Evolutionary conservation across 1,284 basidiomycete genomes (phyloP), one percentile per base, ranked within the genome.

Genomic region (Apiotrichum mycotoxinovorans): DNA sequence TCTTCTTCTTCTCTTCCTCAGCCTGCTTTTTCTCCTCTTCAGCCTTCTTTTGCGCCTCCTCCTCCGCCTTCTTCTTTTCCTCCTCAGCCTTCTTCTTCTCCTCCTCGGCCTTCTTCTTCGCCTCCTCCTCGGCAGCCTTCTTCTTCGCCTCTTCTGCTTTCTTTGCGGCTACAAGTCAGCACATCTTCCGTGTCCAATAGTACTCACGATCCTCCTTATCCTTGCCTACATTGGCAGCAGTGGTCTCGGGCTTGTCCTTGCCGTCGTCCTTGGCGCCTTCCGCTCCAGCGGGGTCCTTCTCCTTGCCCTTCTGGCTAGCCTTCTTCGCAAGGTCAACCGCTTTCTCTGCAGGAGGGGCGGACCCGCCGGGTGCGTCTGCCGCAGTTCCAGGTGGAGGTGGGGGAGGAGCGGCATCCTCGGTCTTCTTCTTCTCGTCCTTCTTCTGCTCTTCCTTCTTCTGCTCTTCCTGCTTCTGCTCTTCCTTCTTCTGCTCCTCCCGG

Each of bases 1-100:
- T 66, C 27, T 67, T 66, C 41, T 66, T 54, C 1, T 56, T 60
- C 1, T 61, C 56, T 35, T 75, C 72, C 35, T 62, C 30, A 12
- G 30, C 30, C 30, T 30, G 5, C 30, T 30, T 30, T 12, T 5
- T 55, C 40, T 34, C 26, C 9, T 43, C 27, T 12, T 27, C 48
- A 27, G 17, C 26, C 49, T 51, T 51, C 35, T 34, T 34, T 14
- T 20, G 23, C 33, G 18, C 35, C 11, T 18, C 33, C 22, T 49
- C 47, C 3, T n/a, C 30, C 9, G 30, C 35, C 30, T 33, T 37
- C 33, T 30, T 30, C 30, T 34, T 34, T 14, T 20, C 33, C 33
- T 9, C 35, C 11, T 18, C 33, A 14, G 37, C 47, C 3, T n/a
- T 18, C 9, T 15, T 23, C 30, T 33, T 37, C 33, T 30, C 12